Base-by-base conservation (phyloP, 2,329 filamentous ascomycete species). In the Fusarium sp. region DNA sequence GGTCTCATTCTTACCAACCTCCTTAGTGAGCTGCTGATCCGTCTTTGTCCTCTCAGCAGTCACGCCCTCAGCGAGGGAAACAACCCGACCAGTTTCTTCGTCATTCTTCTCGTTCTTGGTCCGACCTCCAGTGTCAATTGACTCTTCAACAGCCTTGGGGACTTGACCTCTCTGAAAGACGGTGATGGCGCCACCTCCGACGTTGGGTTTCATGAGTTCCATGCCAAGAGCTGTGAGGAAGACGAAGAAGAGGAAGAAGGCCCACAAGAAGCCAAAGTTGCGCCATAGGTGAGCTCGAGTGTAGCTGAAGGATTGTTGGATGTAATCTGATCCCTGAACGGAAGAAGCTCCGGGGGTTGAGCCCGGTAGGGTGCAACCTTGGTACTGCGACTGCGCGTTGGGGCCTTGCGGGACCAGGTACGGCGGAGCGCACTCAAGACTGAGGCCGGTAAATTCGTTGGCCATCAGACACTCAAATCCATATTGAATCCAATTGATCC, bases 201-300 rank as follows among this genome's bases (percentile, higher is more conserved):
- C 87, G 66, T 91, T 91, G 3, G 89, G 88, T 76, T 92, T 91
- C 82, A 88, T 85, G 39, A 89, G 76, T 77, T 97, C 94, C 18
- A 92, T 91, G 1, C 92, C 93, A 25, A 93, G 74, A 6, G 93
- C 88, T 0, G 94, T 96, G 34, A 96, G 82, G 13, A 92, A 74
- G 14, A 97, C 89, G 78, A 96, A 97, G 6, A 95, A 87, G 1
- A 94, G 86, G 1, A 91, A 89, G 74, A 94, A 97, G 0, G 92
- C 94, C 75, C 95, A 91, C 2, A 97, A 83, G 5, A 95, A 91
- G 35, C 92, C 94, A 77, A 94, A 95, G 80, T 96, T 95, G 5
- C 94, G 90, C 92, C 92, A 94, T 9, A 92, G 83, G 75, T 94
- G 88, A 1, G 84, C 82, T 2, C 87, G 83, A 6, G 82, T 84